These are phyloP conservation scores for Trametes coccinea DNA, from an alignment of 768 basidiomycete species.

Conservation along the genomic window DNA sequence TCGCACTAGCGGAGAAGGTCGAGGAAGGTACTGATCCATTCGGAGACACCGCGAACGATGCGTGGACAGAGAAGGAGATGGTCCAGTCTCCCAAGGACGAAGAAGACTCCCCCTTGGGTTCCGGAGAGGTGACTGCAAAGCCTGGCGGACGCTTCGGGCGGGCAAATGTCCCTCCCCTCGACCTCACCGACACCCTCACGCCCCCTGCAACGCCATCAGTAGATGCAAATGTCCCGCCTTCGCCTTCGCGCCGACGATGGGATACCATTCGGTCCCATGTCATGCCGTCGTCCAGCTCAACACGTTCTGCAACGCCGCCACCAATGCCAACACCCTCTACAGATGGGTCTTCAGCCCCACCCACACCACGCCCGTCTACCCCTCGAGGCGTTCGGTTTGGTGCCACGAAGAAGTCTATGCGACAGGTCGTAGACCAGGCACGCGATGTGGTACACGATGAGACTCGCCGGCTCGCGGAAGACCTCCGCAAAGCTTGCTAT, in stretches of 20 bases:
- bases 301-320: constrained; percentile 6
- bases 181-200: constrained; percentile 13
- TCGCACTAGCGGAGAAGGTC: constrained; percentile 22
- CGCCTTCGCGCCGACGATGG: constrained; percentile 30
- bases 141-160: constrained; percentile 5
- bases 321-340: constrained; percentile 10
- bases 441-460: constrained; percentile 53
- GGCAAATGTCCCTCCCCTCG: constrained; percentile 18
- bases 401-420: constrained; percentile 22
- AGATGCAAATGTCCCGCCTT: constrained; percentile 12
- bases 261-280: constrained; percentile 32
- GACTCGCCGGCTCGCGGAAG: constrained; percentile 50
- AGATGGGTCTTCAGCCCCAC: background rate
- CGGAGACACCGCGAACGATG: constrained; percentile 4
- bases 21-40: constrained; percentile 22
- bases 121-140: constrained; percentile 1
- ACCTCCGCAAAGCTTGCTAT: constrained; percentile 58
- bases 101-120: background rate
- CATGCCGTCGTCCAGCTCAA: constrained; percentile 19
- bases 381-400: constrained; percentile 28
- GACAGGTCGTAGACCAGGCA: constrained; percentile 65
- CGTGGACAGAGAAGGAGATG: constrained; percentile 27
- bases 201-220: background rate
- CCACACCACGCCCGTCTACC: constrained; percentile 26
- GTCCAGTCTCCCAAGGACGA: constrained; percentile 26